Conservation (phyloP, 2,329 filamentous ascomycete species). For the Bipolaris victoriae region DNA sequence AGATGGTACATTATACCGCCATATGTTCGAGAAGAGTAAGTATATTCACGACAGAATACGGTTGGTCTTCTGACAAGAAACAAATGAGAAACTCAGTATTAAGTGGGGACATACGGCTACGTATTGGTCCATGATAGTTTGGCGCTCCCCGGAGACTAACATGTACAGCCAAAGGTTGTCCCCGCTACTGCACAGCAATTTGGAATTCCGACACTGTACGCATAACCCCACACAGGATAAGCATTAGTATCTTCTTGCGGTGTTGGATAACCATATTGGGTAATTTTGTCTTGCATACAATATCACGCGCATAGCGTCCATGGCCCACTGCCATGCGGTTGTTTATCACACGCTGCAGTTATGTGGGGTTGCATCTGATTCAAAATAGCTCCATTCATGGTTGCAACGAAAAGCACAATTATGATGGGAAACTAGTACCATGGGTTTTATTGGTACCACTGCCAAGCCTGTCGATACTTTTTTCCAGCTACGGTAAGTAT, state of each 20-base stretch:
- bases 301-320: not conserved
- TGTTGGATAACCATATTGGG: not conserved
- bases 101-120: not conserved
- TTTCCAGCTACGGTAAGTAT: not conserved
- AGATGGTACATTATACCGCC: not conserved
- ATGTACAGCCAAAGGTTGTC: not conserved
- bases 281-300: not conserved
- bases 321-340: not conserved
- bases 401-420: not conserved
- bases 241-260: not conserved
- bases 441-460: slow-evolving; percentile 1
- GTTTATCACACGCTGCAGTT: not conserved
- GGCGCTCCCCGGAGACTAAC: not conserved
- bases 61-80: not conserved
- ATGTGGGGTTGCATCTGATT: not conserved
- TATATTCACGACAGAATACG: not conserved
- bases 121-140: not conserved
- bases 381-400: not conserved
- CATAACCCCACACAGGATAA: not conserved
- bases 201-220: not conserved
- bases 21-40: not conserved
- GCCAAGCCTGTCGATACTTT: not conserved
- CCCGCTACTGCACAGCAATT: not conserved
- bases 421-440: not conserved
- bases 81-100: not conserved